Evolutionary conservation across 176 grass and related monocot species (phyloP).

Genomic region (Cocos nucifera): DNA sequence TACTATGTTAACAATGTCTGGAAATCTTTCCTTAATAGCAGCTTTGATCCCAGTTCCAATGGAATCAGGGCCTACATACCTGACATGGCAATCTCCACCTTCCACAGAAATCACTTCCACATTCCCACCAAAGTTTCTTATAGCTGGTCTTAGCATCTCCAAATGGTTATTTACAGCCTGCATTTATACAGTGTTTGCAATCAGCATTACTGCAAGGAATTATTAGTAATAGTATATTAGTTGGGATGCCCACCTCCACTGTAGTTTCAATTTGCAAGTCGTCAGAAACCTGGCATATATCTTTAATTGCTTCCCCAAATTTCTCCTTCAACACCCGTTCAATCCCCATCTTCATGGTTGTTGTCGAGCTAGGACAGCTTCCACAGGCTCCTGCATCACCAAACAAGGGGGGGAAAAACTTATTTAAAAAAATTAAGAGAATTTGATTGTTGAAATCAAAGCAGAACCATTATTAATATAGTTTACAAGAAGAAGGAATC

Average conservation of each 20-base stretch:
- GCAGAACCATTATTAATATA: too few relatives aligned
- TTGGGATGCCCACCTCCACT: constrained; percentile 25
- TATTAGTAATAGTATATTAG: too few relatives aligned
- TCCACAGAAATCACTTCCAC: constrained; percentile 69
- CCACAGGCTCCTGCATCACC: constrained; percentile 58
- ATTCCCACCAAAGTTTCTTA: constrained; percentile 76
- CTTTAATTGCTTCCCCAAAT: constrained; percentile 70
- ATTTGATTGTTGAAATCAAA: too few relatives aligned
- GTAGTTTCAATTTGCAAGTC: constrained; percentile 37
- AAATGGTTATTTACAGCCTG: constrained; percentile 91
- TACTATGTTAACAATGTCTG: constrained; percentile 74
- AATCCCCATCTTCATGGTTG: constrained; percentile 95
- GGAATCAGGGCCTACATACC: constrained; percentile 71
- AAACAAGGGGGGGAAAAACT: too few relatives aligned
- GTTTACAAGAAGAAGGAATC: too few relatives aligned
- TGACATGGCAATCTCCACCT: constrained; percentile 66
- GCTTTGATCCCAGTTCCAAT: constrained; percentile 87
- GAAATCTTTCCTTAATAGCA: constrained; percentile 87
- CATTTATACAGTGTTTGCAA: constrained; percentile 6
- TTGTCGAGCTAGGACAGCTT: constrained; percentile 87
- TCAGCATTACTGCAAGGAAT: too few relatives aligned
- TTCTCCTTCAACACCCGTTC: constrained; percentile 91
- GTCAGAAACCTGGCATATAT: constrained; percentile 62
- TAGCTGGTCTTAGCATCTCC: constrained; percentile 87
- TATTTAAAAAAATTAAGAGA: not conserved